Percentiles rank a stretch among this genome's conserved stretches.
Conservation (phyloP, 2,329 filamentous ascomycete genomes). For the Cladosporium oxysporum region DNA sequence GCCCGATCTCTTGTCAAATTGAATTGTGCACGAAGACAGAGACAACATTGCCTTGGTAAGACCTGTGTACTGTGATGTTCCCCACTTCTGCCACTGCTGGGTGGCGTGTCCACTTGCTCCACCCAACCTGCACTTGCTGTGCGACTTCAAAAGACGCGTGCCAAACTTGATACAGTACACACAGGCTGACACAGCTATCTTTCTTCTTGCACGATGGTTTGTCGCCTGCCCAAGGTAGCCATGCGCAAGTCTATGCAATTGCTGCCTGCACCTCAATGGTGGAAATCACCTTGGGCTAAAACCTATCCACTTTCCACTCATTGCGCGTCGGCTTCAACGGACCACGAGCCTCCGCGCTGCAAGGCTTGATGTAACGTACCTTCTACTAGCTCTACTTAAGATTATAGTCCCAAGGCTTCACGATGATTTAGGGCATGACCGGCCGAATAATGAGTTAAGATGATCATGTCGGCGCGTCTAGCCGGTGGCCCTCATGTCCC, state of each 20-base stretch:
- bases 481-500: not conserved
- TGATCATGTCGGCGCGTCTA: not conserved
- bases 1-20: not conserved
- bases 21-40: not conserved
- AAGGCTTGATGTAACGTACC: not conserved
- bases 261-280: not conserved
- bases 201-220: not conserved
- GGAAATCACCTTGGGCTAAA: not conserved
- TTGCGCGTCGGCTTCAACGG: constrained; percentile 1
- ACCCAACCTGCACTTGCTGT: not conserved
- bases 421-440: not conserved
- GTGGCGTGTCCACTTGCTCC: not conserved
- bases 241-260: not conserved
- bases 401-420: not conserved
- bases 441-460: not conserved
- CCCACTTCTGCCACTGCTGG: not conserved
- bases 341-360: constrained; percentile 5
- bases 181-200: not conserved
- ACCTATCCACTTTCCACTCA: not conserved
- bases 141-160: not conserved
- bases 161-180: not conserved
- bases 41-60: not conserved
- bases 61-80: not conserved
- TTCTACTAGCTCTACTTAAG: not conserved
- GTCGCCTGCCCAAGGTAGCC: no score